Conservation (phyloP, 192 early-diverging fungal genomes). For the Backusella mclennaniae region DNA sequence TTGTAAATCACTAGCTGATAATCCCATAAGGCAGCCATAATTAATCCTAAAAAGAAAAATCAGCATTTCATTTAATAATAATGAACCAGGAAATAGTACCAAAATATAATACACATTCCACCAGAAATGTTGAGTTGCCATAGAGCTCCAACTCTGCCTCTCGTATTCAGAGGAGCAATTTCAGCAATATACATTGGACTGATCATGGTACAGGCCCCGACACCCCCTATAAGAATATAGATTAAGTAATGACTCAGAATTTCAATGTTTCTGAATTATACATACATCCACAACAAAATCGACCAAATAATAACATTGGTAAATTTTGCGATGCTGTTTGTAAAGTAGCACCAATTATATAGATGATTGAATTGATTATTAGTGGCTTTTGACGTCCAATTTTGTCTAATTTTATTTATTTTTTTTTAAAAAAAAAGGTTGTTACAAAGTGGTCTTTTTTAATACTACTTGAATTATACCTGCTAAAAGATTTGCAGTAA, state of each 20-base stretch:
- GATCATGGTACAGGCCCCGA: constrained; percentile 7
- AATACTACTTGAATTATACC: background rate
- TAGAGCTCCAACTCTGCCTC: constrained; percentile 11
- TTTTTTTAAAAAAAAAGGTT: background rate
- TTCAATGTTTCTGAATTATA: background rate
- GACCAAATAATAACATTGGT: constrained; percentile 2
- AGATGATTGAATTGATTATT: background rate
- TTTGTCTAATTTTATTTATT: background rate
- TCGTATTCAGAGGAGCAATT: background rate
- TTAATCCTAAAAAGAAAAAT: background rate
- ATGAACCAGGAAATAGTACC: background rate
- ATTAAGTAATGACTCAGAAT: background rate
- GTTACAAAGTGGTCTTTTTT: background rate
- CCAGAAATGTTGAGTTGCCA: constrained; percentile 13
- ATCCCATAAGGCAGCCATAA: background rate
- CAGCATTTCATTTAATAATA: background rate
- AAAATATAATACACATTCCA: constrained; percentile 1
- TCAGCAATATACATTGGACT: constrained; percentile 8
- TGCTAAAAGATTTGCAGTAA: constrained; percentile 1
- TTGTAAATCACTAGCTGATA: constrained; percentile 9
- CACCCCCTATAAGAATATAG: background rate
- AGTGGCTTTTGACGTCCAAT: constrained; percentile 9
- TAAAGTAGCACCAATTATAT: background rate
- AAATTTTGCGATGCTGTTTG: constrained; percentile 2
- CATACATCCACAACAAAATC: constrained; percentile 6